Percentiles rank a stretch among this genome's conserved stretches.
These are phyloP conservation scores for Abelmoschus esculentus DNA, from an alignment of 345 rosid genomes.

Conservation along the genomic window DNA sequence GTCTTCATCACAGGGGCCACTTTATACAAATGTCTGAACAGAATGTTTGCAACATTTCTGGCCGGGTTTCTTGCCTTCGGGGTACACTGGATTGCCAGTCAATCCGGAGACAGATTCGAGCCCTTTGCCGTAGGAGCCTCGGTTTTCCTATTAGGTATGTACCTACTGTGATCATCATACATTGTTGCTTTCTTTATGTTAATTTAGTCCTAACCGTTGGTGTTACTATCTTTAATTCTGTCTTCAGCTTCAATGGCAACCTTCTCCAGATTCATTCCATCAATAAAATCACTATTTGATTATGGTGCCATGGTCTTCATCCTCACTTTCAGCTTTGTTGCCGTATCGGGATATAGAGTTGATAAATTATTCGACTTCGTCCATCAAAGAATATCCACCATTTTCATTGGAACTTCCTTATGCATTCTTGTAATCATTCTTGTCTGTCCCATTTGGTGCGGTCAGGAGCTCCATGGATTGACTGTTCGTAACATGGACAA, in stretches of 20 bases:
- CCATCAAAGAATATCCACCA: constrained; percentile 54
- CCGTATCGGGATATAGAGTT: constrained; percentile 58
- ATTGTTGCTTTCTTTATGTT: background rate
- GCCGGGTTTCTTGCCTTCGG: constrained; percentile 44
- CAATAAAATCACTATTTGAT: constrained; percentile 57
- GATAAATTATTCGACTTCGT: constrained; percentile 50
- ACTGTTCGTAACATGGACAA: constrained; percentile 47
- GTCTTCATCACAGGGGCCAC: constrained; percentile 31
- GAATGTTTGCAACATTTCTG: constrained; percentile 30
- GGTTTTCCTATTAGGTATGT: constrained; percentile 34
- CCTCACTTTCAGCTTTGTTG: constrained; percentile 65
- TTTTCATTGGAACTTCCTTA: constrained; percentile 51
- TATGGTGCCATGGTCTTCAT: constrained; percentile 69
- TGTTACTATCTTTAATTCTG: background rate
- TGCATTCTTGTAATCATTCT: constrained; percentile 52
- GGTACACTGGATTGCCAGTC: constrained; percentile 38
- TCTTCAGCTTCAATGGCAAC: constrained; percentile 59
- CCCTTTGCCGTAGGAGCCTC: constrained; percentile 31
- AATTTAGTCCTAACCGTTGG: background rate
- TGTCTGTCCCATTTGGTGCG: constrained; percentile 72
- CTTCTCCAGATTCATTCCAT: constrained; percentile 64
- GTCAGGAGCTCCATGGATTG: constrained; percentile 59
- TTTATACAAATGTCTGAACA: constrained; percentile 29
- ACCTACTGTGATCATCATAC: background rate
- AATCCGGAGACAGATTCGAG: constrained; percentile 27